phyloP scores from a whole-genome alignment of 1,284 basidiomycete species.

The Prillingera fragicola region DNA sequence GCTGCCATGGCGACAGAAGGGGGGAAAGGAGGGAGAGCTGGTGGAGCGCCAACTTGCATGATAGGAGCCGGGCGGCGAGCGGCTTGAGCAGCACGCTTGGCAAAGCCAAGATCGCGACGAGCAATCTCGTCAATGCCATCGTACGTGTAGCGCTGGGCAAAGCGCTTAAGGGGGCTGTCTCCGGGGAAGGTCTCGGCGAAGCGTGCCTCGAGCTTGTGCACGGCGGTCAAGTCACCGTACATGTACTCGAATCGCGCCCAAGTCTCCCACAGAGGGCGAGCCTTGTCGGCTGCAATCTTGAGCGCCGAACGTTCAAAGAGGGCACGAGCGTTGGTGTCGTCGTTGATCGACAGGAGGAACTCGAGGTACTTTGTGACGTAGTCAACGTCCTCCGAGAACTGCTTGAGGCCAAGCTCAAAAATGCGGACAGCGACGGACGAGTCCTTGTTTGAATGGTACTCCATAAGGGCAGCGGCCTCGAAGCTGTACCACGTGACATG shows the following conservation, averaged over 20 bases:
- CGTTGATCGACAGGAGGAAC: slow-evolving; percentile 91
- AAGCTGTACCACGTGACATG: slow-evolving; percentile 89
- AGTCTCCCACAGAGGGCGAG: slow-evolving; percentile 84
- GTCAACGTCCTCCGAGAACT: slow-evolving; percentile 74
- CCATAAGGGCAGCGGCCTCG: slow-evolving; percentile 89
- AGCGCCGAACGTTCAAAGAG: slow-evolving; percentile 76
- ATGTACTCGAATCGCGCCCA: slow-evolving; percentile 96
- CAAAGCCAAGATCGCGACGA: slow-evolving; percentile 76
- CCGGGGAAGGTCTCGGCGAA: slow-evolving; percentile 81
- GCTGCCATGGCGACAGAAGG: slow-evolving; percentile 3
- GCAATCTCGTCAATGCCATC: slow-evolving; percentile 83
- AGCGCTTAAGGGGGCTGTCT: slow-evolving; percentile 83
- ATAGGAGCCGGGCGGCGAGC: not conserved
- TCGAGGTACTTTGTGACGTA: slow-evolving; percentile 85
- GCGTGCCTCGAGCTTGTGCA: slow-evolving; percentile 81
- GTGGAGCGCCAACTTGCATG: not conserved
- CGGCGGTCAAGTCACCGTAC: slow-evolving; percentile 84
- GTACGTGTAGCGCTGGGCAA: slow-evolving; percentile 85
- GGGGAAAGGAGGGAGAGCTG: slow-evolving; percentile 16
- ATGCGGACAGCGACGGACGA: slow-evolving; percentile 79
- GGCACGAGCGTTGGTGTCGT: slow-evolving; percentile 91
- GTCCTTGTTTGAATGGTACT: slow-evolving; percentile 90
- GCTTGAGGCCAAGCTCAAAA: slow-evolving; percentile 88
- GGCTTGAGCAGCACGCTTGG: slow-evolving; percentile 41
- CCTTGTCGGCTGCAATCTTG: slow-evolving; percentile 68